A percentile compares a stretch with the other conserved stretches of the same genome.
Conservation (phyloP, 441 rosid genomes). For the Syzygium malaccense region DNA sequence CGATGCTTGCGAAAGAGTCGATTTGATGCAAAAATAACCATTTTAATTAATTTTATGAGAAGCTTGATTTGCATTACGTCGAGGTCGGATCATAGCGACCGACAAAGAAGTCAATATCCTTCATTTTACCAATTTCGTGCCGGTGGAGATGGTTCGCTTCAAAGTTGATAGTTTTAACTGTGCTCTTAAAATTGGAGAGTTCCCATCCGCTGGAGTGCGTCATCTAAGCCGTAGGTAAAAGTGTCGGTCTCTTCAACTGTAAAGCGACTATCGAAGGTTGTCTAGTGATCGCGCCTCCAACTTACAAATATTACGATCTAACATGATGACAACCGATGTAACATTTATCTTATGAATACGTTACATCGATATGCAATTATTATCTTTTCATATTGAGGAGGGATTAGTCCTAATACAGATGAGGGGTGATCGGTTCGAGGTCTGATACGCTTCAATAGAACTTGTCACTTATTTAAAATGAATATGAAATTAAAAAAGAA, state of each 20-base stretch:
- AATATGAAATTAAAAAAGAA: too few species aligned
- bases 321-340: background rate
- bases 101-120: background rate
- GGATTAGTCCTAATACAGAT: background rate
- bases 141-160: background rate
- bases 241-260: background rate
- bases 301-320: background rate
- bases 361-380: background rate
- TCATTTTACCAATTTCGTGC: background rate
- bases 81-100: background rate
- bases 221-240: background rate
- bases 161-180: background rate
- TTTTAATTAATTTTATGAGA: background rate
- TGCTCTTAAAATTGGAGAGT: background rate
- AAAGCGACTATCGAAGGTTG: background rate
- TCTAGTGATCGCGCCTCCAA: background rate
- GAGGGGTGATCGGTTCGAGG: too few species aligned
- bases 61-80: background rate
- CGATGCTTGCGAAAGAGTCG: background rate
- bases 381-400: background rate
- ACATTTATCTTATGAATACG: background rate
- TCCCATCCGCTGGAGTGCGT: background rate
- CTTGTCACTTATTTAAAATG: too few species aligned
- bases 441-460: rapidly evolving
- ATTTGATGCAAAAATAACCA: background rate